Base-by-base conservation (phyloP, 2,329 filamentous ascomycete species). In the Byssothecium circinans region DNA sequence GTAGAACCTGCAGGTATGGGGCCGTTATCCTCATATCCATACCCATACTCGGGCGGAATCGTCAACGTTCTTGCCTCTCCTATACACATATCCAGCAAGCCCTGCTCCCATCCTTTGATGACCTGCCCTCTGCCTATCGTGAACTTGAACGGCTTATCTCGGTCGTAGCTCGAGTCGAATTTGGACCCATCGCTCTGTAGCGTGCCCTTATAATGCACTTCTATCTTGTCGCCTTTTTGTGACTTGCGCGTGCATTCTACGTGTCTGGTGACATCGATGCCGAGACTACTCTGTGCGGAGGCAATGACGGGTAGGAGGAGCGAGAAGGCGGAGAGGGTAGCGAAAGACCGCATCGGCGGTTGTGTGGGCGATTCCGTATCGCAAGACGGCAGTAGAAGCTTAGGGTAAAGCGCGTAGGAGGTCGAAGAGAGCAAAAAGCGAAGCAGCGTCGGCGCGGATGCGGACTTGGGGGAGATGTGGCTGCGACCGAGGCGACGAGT, bases 81-180 rank as follows among this genome's bases (percentile, higher is more conserved):
- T 61, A 95, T 87, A 74, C 94, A 97, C 91, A 97, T 96, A 66
- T 89, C 89, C 44, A 94, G 62, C 32, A 97, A 81, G 41, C 92
- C 92, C 68, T 95, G 74, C 63, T 97, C 92, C 92, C 91, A 96
- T 67, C 92, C 92, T 76, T 88, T 86, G 70, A 99, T 99, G 41
- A 97, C 94, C 70, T 87, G 82, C 36, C 90, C 89, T 19, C 75
- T 75, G 29, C 94, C 94, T 25, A 99, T 77, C 53, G 78, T 84
- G 75, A 99, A 97, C 52, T 70, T 76, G 65, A 99, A 83, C 5
- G 94, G 92, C 49, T 74, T 69, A 29, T 84, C 83, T 35, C 91
- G 84, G 58, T 91, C 85, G 74, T 95, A 95, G 72, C 78, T 82
- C 54, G 89, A 83, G 74, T 96, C 92, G 67, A 97, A 97, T 70